These are phyloP conservation scores for Thermothelomyces thermophilus DNA, from an alignment of 2,329 filamentous ascomycete species.

Conservation along the genomic window DNA sequence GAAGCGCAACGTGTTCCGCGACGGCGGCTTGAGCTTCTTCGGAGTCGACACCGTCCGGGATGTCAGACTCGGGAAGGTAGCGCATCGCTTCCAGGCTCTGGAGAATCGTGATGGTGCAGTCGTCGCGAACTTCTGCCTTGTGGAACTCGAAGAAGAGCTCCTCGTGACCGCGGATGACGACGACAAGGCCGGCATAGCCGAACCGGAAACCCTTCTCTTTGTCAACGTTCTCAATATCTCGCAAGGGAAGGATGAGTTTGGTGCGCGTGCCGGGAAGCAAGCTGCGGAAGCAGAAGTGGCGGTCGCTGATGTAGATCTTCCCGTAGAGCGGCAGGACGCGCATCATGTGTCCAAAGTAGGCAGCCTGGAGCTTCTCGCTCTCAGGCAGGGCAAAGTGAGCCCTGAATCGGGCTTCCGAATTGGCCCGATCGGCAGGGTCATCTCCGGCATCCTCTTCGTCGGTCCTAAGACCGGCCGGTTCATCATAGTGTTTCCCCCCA, in stretches of 20 bases:
- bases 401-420: slow-evolving; percentile 74
- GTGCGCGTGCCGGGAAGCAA: slow-evolving; percentile 82
- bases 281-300: slow-evolving; percentile 87
- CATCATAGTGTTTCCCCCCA: slow-evolving; percentile 80
- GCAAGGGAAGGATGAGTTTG: slow-evolving; percentile 84
- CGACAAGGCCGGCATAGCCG: slow-evolving; percentile 80
- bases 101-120: slow-evolving; percentile 77
- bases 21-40: slow-evolving; percentile 68
- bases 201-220: slow-evolving; percentile 94
- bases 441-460: slow-evolving; percentile 50
- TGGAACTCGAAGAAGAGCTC: slow-evolving; percentile 95
- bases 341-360: slow-evolving; percentile 89
- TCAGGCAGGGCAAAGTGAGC: slow-evolving; percentile 84
- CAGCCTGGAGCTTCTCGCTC: slow-evolving; percentile 75
- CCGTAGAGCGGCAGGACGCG: slow-evolving; percentile 87
- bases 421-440: slow-evolving; percentile 53
- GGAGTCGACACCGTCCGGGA: slow-evolving; percentile 61
- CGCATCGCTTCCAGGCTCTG: slow-evolving; percentile 67
- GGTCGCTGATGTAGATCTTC: slow-evolving; percentile 89
- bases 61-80: slow-evolving; percentile 62
- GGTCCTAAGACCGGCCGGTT: slow-evolving; percentile 43
- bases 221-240: slow-evolving; percentile 85
- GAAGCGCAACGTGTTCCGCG: slow-evolving; percentile 72
- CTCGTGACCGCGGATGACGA: slow-evolving; percentile 91
- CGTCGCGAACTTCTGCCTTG: slow-evolving; percentile 70